Evolutionary conservation across 176 grass and related monocot species (phyloP), one percentile per base, ranked within the genome.

Genomic region (Otatea glauca): DNA sequence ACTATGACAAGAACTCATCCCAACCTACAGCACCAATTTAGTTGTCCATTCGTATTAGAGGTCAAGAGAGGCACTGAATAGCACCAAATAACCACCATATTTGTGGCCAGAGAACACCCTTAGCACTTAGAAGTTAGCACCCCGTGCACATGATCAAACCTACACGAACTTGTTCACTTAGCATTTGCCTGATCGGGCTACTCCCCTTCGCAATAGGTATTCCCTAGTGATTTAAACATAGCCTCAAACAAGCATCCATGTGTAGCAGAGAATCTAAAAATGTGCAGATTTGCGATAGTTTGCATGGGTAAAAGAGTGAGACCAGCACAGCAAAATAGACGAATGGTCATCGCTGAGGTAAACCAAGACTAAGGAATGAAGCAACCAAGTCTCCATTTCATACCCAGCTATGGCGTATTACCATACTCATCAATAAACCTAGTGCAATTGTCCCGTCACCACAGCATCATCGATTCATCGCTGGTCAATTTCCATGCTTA

Each of bases 171-270:
- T 39, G 14, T 21, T 66, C 32, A 75, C 4, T 76, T 42, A 54
- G 3, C 50, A 55, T 76, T 54, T 74, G 11, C 71, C 47, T 42
- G 82, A 84, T 51, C 50, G 32, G 14, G 14, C 16, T 38, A 50
- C 21, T 83, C 20, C 27, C 43, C 13, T 49, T 74, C 35, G 72
- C 18, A n/a, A 64, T 15, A 84, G 29, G 32, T 74, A 74, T 83
- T 65, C 41, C 9, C 1, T 75, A 7, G 34, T 0, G 44, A 75
- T 65, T 38, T 65, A 75, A 83, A 65, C 64, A 24, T 14, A 0
- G 32, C 10, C 42, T 48, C 29, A 58, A 6, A 49, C 69, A 83
- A 37, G 8, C 11, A 49, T 23, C 34, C 7, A 83, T 65, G 56
- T 8, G 73, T 39, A 18, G 10, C 5, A 56, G 9, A 18, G 0